A percentile compares a stretch with the other conserved stretches of the same genome.
Conservation (phyloP, 192 early-diverging fungal genomes). For the Thoreauomyces humboldtii region DNA sequence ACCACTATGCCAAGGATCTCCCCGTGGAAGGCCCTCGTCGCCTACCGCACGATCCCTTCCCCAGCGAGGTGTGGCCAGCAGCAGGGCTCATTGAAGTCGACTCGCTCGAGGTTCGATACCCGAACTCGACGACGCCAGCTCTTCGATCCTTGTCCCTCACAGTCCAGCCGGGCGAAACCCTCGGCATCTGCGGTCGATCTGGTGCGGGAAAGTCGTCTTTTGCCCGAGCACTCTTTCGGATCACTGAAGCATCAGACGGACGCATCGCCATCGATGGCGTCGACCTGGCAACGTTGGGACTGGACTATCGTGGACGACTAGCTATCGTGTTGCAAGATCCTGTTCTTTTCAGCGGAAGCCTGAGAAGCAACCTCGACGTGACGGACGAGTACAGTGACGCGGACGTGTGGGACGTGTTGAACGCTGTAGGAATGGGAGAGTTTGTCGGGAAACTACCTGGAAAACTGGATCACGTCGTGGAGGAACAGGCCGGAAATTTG, state of each 20-base stretch:
- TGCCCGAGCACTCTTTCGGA: constrained; percentile 46
- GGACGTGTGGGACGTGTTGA: constrained; percentile 67
- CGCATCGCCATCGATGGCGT: constrained; percentile 51
- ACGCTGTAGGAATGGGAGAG: constrained; percentile 44
- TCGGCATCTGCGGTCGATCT: constrained; percentile 52
- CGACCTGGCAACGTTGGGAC: constrained; percentile 29
- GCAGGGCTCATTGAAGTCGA: constrained; percentile 37
- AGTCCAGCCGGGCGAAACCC: constrained; percentile 38
- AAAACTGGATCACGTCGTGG: constrained; percentile 70
- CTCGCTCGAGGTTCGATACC: constrained; percentile 37
- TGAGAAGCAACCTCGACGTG: constrained; percentile 72
- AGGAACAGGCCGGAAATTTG: constrained; percentile 67
- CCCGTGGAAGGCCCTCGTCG: too few relatives aligned
- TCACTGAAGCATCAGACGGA: constrained; percentile 32
- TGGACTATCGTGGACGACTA: constrained; percentile 28
- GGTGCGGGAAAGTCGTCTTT: constrained; percentile 49
- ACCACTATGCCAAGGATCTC: constrained; percentile 46
- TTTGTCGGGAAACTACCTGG: constrained; percentile 23
- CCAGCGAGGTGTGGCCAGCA: constrained; percentile 38
- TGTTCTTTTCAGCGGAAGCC: constrained; percentile 49
- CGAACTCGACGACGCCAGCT: constrained; percentile 28
- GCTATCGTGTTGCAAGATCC: constrained; percentile 47
- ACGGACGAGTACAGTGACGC: constrained; percentile 56
- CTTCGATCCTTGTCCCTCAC: constrained; percentile 33
- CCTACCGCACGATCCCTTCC: too few relatives aligned